phyloP scores from a whole-genome alignment of 148 eudicot genomes.

The Bassia scoparia region DNA sequence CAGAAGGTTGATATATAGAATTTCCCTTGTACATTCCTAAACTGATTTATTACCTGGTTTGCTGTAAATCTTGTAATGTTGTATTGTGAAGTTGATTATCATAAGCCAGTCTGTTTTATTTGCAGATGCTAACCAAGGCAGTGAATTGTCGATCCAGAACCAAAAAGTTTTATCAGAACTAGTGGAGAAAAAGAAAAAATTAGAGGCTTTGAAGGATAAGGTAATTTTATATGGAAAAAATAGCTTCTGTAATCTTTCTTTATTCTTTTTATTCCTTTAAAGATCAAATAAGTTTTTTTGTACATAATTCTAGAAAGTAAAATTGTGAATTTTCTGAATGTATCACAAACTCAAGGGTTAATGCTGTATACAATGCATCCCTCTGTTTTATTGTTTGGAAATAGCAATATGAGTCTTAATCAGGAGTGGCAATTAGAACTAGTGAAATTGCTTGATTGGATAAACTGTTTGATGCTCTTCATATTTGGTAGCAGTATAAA shows the following conservation, averaged over 20 bases:
- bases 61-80: no score
- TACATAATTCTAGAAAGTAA: not conserved
- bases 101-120: not conserved
- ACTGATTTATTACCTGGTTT: not conserved
- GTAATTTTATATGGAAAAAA: constrained; percentile 31
- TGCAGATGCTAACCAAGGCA: constrained; percentile 41
- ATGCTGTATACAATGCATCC: not conserved
- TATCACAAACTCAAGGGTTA: not conserved
- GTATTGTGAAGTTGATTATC: not conserved
- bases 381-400: not conserved
- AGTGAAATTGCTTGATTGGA: not conserved
- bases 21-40: not conserved
- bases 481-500: not conserved
- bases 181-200: constrained; percentile 42
- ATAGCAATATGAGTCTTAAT: not conserved
- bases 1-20: constrained; percentile 44
- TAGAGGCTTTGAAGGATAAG: constrained; percentile 67
- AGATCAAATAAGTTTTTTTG: not conserved
- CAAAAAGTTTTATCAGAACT: constrained; percentile 46
- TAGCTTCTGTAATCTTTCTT: not conserved
- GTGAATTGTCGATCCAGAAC: constrained; percentile 43
- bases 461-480: not conserved
- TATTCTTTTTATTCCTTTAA: not conserved
- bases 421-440: not conserved
- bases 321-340: not conserved